Base-by-base conservation (phyloP, 805 yeast genomes). In the Candida nonsorbophila region DNA sequence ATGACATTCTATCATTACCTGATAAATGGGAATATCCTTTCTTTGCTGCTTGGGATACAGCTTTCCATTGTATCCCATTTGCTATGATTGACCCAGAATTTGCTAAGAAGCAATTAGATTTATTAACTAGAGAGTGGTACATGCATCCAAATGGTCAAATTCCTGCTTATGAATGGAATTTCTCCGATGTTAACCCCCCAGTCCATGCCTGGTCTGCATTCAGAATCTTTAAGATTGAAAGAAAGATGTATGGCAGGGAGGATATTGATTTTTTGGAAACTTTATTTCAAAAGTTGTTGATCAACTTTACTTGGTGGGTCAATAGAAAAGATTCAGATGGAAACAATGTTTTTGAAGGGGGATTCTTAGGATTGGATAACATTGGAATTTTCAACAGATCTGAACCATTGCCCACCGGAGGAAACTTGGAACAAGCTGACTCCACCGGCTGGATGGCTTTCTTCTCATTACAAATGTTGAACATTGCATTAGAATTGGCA, bases 371-470 rank as follows among this genome's bases (percentile, higher is more conserved):
- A 6, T 66, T 87, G 34, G 97, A 87, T 60, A 87, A 87, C 57
- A 87, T 87, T 57, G 95, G 96, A 42, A 70, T 87, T 37, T 87
- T 87, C 63, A 87, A 87, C 56, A 72, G 97, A 53, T 83, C 94
- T 5, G 97, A 87, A 62, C 92, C 94, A 1, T 65, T 84, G 45
- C 97, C 97, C 22, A 84, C 94, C 2, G 95, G 95, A 22, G 95
- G 95, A 27, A 74, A 70, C 20, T 68, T 87, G 40, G 94, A 85
- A 51, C 97, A 87, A 57, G 95, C 96, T 0, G 97, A 87, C 58
- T 83, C 94, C 10, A 88, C 97, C 7, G 96, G 96, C 16, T 87
- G 97, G 97, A 84, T 87, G 92, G 96, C 95, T 0, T 87, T 90
- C 62, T 87, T 81, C 61, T 74, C 83, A 17, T 67, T 88, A 46